These are phyloP conservation scores for Vachellia collinsii DNA, from an alignment of 306 rosid species.

Conservation along the genomic window DNA sequence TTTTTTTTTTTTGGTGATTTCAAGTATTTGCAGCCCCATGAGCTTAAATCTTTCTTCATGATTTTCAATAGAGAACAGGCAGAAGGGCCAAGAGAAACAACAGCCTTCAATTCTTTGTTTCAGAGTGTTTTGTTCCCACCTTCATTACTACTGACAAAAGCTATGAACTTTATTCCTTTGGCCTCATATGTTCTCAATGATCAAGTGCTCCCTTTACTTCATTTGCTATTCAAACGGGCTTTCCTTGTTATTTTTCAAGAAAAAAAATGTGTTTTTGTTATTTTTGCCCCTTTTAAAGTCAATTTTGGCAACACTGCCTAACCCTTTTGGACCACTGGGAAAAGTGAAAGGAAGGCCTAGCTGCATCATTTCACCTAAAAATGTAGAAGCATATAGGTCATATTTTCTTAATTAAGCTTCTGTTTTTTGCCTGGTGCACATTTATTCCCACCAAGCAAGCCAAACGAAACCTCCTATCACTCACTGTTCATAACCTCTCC, in stretches of 20 bases:
- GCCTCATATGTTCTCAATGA: constrained; percentile 61
- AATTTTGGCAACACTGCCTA: constrained; percentile 37
- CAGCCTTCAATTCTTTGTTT: constrained; percentile 44
- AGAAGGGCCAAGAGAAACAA: constrained; percentile 28
- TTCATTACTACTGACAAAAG: constrained; percentile 55
- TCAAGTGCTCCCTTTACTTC: constrained; percentile 51
- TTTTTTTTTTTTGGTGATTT: no score
- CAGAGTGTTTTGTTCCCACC: constrained; percentile 47
- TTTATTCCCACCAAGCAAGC: not conserved
- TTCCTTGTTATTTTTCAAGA: constrained; percentile 22
- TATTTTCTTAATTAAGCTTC: constrained; percentile 16
- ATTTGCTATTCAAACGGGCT: constrained; percentile 36
- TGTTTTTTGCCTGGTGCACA: not conserved
- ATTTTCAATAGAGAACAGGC: constrained; percentile 39
- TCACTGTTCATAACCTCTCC: not conserved
- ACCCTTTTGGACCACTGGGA: constrained; percentile 46
- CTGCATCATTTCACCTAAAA: constrained; percentile 23
- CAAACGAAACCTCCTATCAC: not conserved
- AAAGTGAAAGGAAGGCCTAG: constrained; percentile 34
- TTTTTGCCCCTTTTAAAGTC: constrained; percentile 28
- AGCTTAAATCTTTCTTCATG: constrained; percentile 32
- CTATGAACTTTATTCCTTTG: constrained; percentile 65
- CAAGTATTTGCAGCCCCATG: constrained; percentile 15
- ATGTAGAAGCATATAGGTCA: constrained; percentile 10
- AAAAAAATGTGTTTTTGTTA: not conserved